Percentiles rank a stretch among this genome's conserved stretches.
Conservation (phyloP, 78 protist species). For the Emiliania huxleyi region DNA sequence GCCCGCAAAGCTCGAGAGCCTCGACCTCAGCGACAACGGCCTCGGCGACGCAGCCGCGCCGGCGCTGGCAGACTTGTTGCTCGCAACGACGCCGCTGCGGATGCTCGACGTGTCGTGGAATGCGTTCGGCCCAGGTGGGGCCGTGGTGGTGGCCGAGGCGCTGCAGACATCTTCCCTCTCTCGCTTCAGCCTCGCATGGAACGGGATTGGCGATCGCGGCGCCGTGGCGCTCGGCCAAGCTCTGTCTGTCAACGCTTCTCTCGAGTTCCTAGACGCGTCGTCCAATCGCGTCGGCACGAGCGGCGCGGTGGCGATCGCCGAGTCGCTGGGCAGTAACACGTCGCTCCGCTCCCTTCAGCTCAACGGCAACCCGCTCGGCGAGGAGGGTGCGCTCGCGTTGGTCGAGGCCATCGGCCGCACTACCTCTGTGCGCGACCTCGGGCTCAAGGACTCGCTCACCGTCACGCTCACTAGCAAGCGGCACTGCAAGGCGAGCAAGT, state of each 20-base stretch:
- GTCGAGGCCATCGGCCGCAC: neutral
- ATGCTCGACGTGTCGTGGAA: conserved; percentile 2
- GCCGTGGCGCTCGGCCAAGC: neutral
- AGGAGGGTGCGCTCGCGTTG: neutral
- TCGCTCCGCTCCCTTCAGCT: neutral
- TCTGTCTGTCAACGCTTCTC: neutral
- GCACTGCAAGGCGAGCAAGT: neutral
- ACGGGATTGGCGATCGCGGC: neutral
- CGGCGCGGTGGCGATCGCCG: neutral
- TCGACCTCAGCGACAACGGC: too few relatives aligned
- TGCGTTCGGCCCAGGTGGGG: neutral
- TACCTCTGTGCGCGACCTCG: neutral
- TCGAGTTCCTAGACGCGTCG: neutral
- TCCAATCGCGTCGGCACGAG: neutral
- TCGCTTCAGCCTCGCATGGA: conserved; percentile 1
- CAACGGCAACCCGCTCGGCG: neutral
- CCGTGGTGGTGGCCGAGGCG: neutral
- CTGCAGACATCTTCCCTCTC: neutral
- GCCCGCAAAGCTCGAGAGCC: too few relatives aligned
- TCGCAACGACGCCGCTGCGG: too few relatives aligned
- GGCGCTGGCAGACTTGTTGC: too few relatives aligned
- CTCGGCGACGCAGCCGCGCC: too few relatives aligned
- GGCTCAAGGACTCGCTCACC: neutral
- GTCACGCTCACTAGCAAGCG: neutral
- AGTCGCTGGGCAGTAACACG: neutral